Percentiles rank a stretch among this genome's conserved stretches.
Evolutionary conservation across 176 grass and related monocot genomes (phyloP).

Genomic region (Ensete ventricosum): DNA sequence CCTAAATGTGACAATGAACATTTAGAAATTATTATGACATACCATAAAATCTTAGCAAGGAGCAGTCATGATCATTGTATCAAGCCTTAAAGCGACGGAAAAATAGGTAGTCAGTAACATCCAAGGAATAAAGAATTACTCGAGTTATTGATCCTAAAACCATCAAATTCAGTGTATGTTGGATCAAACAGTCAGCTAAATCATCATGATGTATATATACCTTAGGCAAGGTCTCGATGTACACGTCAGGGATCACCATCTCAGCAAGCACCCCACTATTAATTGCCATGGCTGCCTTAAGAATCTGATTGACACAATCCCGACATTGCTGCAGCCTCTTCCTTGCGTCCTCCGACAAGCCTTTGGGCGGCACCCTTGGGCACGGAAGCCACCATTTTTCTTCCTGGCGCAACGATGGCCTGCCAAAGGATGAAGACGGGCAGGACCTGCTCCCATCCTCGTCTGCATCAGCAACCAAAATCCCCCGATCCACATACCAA

Average conservation of each 20-base stretch:
- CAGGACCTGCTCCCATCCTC: constrained; percentile 9
- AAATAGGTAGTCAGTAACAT: too few relatives aligned
- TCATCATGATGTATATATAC: background rate
- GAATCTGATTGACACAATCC: constrained; percentile 19
- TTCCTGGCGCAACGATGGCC: constrained; percentile 7
- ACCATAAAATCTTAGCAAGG: too few relatives aligned
- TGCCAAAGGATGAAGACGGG: background rate
- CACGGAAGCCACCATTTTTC: constrained; percentile 1
- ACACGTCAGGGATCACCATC: constrained; percentile 16
- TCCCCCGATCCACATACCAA: constrained; percentile 48
- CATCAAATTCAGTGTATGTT: too few relatives aligned
- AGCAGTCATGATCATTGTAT: too few relatives aligned
- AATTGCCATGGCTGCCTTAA: constrained; percentile 13
- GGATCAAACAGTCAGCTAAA: too few relatives aligned
- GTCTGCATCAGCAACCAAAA: constrained; percentile 22
- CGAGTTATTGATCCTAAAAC: too few relatives aligned
- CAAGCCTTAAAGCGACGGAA: too few relatives aligned
- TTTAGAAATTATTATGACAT: too few relatives aligned
- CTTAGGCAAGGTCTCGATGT: constrained; percentile 11
- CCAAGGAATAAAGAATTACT: too few relatives aligned
- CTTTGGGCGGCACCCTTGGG: constrained; percentile 12
- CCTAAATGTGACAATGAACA: too few relatives aligned
- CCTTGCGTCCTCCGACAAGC: background rate
- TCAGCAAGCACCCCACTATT: constrained; percentile 9
- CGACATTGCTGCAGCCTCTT: constrained; percentile 8